phyloP scores from a whole-genome alignment of 2,329 filamentous ascomycete genomes.

The Hypoxylon sp. region DNA sequence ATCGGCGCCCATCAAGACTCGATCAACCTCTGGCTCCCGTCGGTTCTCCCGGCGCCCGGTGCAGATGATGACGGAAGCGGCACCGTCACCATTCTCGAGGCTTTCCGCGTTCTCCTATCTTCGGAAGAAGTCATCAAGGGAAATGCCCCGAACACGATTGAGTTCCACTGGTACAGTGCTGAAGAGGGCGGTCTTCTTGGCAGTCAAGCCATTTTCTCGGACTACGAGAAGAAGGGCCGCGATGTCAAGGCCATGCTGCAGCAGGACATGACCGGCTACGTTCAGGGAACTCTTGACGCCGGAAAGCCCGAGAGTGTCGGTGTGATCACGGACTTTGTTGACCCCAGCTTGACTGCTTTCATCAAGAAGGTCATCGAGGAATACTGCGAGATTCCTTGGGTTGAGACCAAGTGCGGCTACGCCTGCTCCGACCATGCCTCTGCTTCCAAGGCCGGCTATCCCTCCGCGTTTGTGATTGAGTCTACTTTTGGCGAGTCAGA shows the following conservation, averaged over 20 bases:
- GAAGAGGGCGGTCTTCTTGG: slow-evolving; percentile 78
- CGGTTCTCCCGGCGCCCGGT: slow-evolving; percentile 85
- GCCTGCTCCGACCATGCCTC: slow-evolving; percentile 84
- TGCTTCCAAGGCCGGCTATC: slow-evolving; percentile 80
- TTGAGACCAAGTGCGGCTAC: slow-evolving; percentile 91
- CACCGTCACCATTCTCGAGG: slow-evolving; percentile 94
- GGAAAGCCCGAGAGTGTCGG: slow-evolving; percentile 89
- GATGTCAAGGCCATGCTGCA: slow-evolving; percentile 97
- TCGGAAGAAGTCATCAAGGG: slow-evolving; percentile 79
- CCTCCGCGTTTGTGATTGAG: slow-evolving; percentile 83
- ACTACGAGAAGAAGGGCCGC: slow-evolving; percentile 79
- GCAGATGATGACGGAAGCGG: slow-evolving; percentile 97
- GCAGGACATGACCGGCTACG: slow-evolving; percentile 97
- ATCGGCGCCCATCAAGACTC: slow-evolving; percentile 95
- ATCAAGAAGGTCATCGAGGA: slow-evolving; percentile 89
- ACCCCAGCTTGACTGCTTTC: slow-evolving; percentile 84
- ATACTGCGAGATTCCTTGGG: slow-evolving; percentile 91
- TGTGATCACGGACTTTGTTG: slow-evolving; percentile 93
- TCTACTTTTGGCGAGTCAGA: slow-evolving; percentile 77
- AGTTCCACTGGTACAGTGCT: slow-evolving; percentile 93
- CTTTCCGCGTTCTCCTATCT: slow-evolving; percentile 83
- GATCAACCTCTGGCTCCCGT: slow-evolving; percentile 92
- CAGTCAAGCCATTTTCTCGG: slow-evolving; percentile 88
- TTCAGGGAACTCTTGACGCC: slow-evolving; percentile 84
- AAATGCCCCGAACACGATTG: slow-evolving; percentile 85